Percentiles rank a stretch among this genome's conserved stretches.
Evolutionary conservation across 148 eudicot species (phyloP).

Genomic region (Rhododendron griersonianum): DNA sequence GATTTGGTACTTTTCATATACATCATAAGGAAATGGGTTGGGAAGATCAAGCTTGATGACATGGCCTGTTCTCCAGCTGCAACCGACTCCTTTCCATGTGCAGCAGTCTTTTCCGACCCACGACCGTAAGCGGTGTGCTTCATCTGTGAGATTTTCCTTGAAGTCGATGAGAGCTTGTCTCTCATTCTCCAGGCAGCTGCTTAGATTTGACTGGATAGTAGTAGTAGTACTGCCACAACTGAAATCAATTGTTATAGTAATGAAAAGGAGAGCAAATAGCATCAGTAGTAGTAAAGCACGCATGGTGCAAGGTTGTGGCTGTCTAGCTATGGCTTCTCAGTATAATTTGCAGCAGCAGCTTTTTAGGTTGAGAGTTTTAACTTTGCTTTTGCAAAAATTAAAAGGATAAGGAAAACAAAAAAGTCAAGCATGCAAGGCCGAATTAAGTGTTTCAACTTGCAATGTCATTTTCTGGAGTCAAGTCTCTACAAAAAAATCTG

Average conservation of each 20-base stretch:
- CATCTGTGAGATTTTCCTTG: neutral
- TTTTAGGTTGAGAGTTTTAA: fast-evolving
- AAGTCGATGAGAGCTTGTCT: neutral
- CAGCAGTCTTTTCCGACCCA: constrained; percentile 18
- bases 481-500: no score
- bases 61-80: neutral
- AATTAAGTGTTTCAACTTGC: no score
- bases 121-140: neutral
- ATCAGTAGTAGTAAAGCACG: neutral
- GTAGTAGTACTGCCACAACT: neutral
- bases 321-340: no score
- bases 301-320: no score
- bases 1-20: fast-evolving
- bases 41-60: constrained; percentile 9
- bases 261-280: neutral
- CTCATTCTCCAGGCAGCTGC: neutral
- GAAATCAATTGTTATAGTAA: neutral
- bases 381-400: no score
- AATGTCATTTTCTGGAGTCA: no score
- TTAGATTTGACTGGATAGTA: neutral
- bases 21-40: neutral
- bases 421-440: no score
- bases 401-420: no score
- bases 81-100: constrained; percentile 7
- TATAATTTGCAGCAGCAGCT: fast-evolving